Conservation (phyloP, 345 rosid species). For the Nephelium lappaceum region DNA sequence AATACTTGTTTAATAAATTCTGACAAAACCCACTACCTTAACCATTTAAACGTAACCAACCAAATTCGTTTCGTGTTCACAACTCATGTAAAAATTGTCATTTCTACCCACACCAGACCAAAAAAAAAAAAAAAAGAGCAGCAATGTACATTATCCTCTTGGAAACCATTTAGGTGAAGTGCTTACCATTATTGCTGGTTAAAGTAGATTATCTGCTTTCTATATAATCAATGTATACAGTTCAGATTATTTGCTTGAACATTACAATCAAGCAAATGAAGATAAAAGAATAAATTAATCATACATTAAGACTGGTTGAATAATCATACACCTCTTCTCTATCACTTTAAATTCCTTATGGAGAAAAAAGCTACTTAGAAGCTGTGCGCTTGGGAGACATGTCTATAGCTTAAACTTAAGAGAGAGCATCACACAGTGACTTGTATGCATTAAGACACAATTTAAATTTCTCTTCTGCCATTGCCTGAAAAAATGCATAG, state of each 20-base stretch:
- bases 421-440: constrained; percentile 64
- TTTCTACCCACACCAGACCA: background rate
- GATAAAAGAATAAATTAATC: background rate
- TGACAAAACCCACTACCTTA: no score
- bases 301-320: background rate
- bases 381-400: background rate
- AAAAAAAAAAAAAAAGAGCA: background rate
- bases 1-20: no score
- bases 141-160: background rate
- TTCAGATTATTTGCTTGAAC: background rate
- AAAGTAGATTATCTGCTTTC: background rate
- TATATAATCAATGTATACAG: background rate
- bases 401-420: constrained; percentile 20
- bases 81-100: no score
- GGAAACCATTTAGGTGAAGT: background rate
- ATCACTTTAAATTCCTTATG: background rate
- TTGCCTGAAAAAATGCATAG: constrained; percentile 46
- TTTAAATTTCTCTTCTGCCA: constrained; percentile 89
- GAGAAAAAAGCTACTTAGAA: background rate
- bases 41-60: no score
- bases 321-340: background rate
- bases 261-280: background rate
- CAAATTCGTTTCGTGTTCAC: no score
- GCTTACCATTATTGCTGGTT: background rate
- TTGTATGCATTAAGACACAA: constrained; percentile 76